A percentile compares a stretch with the other conserved stretches of the same genome.
Evolutionary conservation across 2,329 filamentous ascomycete species (phyloP).

Genomic region (Aureobasidium sp.): DNA sequence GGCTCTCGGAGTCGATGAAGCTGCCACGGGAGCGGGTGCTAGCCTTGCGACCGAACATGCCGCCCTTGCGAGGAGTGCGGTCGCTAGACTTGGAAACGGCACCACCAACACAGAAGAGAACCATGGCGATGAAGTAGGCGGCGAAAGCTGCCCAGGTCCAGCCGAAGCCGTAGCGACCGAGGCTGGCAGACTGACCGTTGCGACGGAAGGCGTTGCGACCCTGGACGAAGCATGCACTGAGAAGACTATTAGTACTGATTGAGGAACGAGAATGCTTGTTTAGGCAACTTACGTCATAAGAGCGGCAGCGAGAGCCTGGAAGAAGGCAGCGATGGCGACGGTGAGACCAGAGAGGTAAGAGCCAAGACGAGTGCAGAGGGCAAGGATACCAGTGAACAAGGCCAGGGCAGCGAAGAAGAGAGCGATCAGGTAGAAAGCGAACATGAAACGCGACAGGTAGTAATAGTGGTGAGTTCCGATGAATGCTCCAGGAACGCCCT

Average conservation of each 20-base stretch:
- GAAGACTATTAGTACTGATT: conserved; percentile 21
- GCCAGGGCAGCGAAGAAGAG: conserved; percentile 68
- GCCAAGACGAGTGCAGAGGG: conserved; percentile 64
- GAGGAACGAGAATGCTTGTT: background rate
- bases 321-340: conserved; percentile 57
- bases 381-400: conserved; percentile 61
- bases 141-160: conserved; percentile 70
- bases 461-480: conserved; percentile 60
- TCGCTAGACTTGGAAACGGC: conserved; percentile 40
- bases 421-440: conserved; percentile 80
- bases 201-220: conserved; percentile 60
- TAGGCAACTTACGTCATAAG: conserved; percentile 64
- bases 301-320: conserved; percentile 58
- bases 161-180: conserved; percentile 65
- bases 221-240: conserved; percentile 59
- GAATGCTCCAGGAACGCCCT: conserved; percentile 48
- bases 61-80: conserved; percentile 29
- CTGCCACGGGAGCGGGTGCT: conserved; percentile 44
- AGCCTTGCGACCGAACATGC: conserved; percentile 45
- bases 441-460: conserved; percentile 85
- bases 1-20: conserved; percentile 49
- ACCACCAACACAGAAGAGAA: conserved; percentile 61
- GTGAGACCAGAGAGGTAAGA: conserved; percentile 58
- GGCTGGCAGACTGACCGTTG: conserved; percentile 48
- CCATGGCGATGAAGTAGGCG: conserved; percentile 56